Conservation (phyloP, 305 asterid species). For the Solanum chacoense region DNA sequence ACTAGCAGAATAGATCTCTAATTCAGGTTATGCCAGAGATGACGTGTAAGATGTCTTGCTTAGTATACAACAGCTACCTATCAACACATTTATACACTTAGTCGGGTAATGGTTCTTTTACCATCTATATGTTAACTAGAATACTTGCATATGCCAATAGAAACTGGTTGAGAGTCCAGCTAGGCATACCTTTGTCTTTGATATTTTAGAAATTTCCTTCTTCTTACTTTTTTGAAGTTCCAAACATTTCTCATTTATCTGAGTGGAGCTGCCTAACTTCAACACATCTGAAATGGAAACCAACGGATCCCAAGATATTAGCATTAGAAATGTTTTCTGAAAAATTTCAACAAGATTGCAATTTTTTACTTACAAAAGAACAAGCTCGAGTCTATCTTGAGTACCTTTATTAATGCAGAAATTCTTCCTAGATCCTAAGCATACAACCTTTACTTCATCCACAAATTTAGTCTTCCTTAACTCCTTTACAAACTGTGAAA, state of each 20-base stretch:
- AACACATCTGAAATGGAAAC: slow-evolving; percentile 48
- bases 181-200: slow-evolving; percentile 58
- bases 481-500: slow-evolving; percentile 91
- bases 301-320: neutral
- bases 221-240: slow-evolving; percentile 83
- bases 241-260: slow-evolving; percentile 80
- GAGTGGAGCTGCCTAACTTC: slow-evolving; percentile 55
- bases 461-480: slow-evolving; percentile 77
- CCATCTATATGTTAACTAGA: neutral
- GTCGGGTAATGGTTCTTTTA: neutral
- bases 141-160: neutral
- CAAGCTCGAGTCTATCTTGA: neutral
- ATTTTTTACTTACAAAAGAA: neutral
- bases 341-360: slow-evolving; percentile 3
- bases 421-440: slow-evolving; percentile 92
- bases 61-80: neutral
- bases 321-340: neutral
- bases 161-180: neutral
- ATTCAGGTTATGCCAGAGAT: neutral
- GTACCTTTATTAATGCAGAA: slow-evolving; percentile 90
- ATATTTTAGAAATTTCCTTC: slow-evolving; percentile 43
- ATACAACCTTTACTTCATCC: slow-evolving; percentile 59
- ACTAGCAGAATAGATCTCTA: neutral
- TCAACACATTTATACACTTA: neutral
- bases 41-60: neutral